A percentile compares a stretch with the other conserved stretches of the same genome.
Conservation (phyloP, 2,329 filamentous ascomycete species). For the Cyclaneusma minus region DNA sequence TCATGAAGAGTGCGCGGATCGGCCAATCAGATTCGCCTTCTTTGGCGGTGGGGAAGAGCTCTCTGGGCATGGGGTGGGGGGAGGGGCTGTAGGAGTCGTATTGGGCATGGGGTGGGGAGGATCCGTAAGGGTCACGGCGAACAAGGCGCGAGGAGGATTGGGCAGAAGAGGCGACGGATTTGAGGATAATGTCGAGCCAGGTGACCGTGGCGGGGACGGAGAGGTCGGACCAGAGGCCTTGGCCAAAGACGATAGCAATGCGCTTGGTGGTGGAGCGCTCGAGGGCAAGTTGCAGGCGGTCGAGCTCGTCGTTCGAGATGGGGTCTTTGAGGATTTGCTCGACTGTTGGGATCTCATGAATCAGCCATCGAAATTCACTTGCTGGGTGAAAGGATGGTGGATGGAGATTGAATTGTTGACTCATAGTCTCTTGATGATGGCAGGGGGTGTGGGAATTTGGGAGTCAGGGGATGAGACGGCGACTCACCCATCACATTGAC, state of each 20-base stretch:
- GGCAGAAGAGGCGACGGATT: conserved; percentile 11
- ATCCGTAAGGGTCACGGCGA: conserved; percentile 1
- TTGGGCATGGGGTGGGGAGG: neutral
- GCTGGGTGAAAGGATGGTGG: conserved; percentile 11
- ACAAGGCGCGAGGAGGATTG: conserved; percentile 1
- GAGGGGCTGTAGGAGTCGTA: too few species aligned
- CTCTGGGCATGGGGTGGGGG: too few species aligned
- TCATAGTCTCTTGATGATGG: too few species aligned
- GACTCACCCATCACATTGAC: conserved; percentile 22
- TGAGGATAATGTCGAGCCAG: conserved; percentile 24
- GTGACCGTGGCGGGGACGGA: conserved; percentile 23
- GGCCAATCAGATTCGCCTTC: too few species aligned
- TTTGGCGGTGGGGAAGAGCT: conserved; percentile 12
- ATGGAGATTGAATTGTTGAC: too few species aligned
- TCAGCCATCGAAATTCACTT: neutral
- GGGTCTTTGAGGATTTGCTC: conserved; percentile 28
- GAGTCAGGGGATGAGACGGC: conserved; percentile 14
- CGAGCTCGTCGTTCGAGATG: conserved; percentile 23
- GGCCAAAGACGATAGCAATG: conserved; percentile 28
- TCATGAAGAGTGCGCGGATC: too few species aligned
- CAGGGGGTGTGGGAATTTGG: too few species aligned
- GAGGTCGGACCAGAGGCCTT: conserved; percentile 31
- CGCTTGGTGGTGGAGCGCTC: conserved; percentile 16
- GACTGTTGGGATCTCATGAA: conserved; percentile 15
- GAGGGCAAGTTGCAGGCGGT: conserved; percentile 22